phyloP scores from a whole-genome alignment of 2,329 filamentous ascomycete genomes.

The Didymella segeticola region DNA sequence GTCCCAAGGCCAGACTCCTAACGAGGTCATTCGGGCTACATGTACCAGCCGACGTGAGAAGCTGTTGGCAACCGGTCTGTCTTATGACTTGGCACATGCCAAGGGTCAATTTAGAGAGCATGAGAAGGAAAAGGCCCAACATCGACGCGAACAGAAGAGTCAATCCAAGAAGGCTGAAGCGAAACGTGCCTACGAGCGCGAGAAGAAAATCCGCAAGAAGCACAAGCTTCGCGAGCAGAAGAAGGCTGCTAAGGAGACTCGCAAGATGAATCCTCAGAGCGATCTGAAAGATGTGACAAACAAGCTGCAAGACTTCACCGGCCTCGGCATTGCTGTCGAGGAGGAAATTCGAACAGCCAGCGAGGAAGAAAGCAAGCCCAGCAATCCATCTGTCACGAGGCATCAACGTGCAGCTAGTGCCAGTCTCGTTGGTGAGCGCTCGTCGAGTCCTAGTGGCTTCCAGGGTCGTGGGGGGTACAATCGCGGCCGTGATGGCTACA shows the following conservation, averaged over 20 bases:
- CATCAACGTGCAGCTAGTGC: conserved; percentile 42
- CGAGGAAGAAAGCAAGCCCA: conserved; percentile 40
- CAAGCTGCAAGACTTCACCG: conserved; percentile 38
- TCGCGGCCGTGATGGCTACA: conserved; percentile 47
- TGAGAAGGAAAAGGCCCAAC: conserved; percentile 54
- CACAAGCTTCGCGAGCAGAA: conserved; percentile 48
- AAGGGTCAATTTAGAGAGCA: conserved; percentile 65
- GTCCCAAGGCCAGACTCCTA: conserved; percentile 60
- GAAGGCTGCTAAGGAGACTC: conserved; percentile 43
- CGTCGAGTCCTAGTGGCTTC: conserved; percentile 42
- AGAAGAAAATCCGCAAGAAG: conserved; percentile 46
- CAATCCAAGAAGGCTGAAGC: conserved; percentile 45
- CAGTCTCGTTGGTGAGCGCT: conserved; percentile 37
- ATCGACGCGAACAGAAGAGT: conserved; percentile 48
- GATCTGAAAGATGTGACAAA: conserved; percentile 38
- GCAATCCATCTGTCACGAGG: conserved; percentile 34
- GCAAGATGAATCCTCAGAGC: conserved; percentile 27
- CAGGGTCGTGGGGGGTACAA: conserved; percentile 43
- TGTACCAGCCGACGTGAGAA: conserved; percentile 73
- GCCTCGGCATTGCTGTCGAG: conserved; percentile 45
- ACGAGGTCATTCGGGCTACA: conserved; percentile 71
- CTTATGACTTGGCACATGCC: conserved; percentile 73
- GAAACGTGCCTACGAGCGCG: conserved; percentile 48
- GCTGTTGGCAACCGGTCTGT: conserved; percentile 71
- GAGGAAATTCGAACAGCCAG: conserved; percentile 38